Evolutionary conservation across 768 basidiomycete species (phyloP).

Genomic region (Pholiota conissans): DNA sequence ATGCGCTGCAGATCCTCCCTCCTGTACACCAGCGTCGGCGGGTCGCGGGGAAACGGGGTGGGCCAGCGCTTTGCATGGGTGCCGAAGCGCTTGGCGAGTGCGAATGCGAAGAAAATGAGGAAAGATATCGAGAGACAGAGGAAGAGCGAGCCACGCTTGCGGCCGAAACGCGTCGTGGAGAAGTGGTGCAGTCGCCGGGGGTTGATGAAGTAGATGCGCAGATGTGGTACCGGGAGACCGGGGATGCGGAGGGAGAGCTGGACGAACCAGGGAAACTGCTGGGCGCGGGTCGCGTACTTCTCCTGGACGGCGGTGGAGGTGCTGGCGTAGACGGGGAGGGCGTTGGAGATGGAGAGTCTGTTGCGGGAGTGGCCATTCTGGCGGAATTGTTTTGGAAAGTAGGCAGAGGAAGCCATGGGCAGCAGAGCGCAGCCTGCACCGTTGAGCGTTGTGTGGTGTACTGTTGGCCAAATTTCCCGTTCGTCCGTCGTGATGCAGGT

Average conservation of each 20-base stretch:
- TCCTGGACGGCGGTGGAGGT: constrained; percentile 59
- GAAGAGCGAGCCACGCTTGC: constrained; percentile 54
- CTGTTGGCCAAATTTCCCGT: background rate
- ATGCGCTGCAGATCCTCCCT: constrained; percentile 84
- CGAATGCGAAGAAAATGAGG: constrained; percentile 55
- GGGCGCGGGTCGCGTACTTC: constrained; percentile 48
- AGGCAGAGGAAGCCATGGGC: constrained; percentile 43
- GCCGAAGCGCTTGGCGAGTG: constrained; percentile 61
- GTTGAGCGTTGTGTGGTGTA: background rate
- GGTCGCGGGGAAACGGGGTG: constrained; percentile 51
- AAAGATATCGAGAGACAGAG: constrained; percentile 47
- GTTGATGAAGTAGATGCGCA: constrained; percentile 63
- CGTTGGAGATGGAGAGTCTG: constrained; percentile 27
- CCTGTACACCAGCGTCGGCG: constrained; percentile 72
- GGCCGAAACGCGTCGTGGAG: constrained; percentile 55
- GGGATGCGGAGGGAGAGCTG: constrained; percentile 62
- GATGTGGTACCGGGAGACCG: constrained; percentile 51
- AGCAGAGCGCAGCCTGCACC: constrained; percentile 1
- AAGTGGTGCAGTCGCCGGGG: constrained; percentile 58
- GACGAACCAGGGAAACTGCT: constrained; percentile 54
- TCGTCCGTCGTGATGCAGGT: constrained; percentile 1
- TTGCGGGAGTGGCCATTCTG: constrained; percentile 45
- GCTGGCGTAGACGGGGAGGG: constrained; percentile 33
- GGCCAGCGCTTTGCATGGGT: constrained; percentile 66
- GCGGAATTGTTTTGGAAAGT: constrained; percentile 46